Percentiles rank a stretch among this genome's conserved stretches.
Evolutionary conservation across 164 flowering plant genomes (phyloP).

Genomic region (Hamamelis virginiana): DNA sequence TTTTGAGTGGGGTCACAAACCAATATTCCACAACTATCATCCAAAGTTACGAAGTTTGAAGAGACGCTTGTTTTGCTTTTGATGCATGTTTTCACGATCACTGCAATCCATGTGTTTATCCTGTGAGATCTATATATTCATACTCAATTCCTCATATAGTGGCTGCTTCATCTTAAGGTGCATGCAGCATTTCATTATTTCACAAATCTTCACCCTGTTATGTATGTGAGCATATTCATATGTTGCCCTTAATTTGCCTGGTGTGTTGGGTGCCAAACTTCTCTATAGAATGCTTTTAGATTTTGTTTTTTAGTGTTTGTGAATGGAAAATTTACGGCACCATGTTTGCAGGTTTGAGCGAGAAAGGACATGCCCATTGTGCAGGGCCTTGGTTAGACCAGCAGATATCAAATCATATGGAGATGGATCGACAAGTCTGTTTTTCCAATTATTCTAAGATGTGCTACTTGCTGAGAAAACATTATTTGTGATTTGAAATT

Average conservation of each 20-base stretch:
- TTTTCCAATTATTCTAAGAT: conserved; percentile 75
- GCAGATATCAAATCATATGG: conserved; percentile 84
- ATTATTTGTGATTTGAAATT: conserved; percentile 20
- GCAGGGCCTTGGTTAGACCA: conserved; percentile 93
- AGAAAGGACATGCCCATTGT: conserved; percentile 92
- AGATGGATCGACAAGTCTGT: conserved; percentile 88
- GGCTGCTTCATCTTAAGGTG: background rate
- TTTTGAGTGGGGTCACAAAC: too few relatives aligned
- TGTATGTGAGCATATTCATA: background rate
- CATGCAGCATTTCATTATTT: background rate
- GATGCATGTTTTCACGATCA: background rate
- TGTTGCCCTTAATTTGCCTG: background rate
- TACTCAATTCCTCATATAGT: too few relatives aligned
- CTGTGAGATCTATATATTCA: background rate
- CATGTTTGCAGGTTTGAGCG: conserved; percentile 84
- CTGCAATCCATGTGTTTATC: background rate
- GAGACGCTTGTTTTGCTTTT: background rate
- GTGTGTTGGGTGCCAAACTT: background rate
- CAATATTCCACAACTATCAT: too few relatives aligned
- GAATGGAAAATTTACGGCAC: background rate
- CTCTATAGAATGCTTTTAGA: background rate
- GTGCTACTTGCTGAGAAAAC: background rate
- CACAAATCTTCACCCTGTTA: background rate
- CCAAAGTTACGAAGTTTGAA: background rate
- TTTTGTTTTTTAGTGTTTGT: background rate